A percentile compares a stretch with the other conserved stretches of the same genome.
phyloP scores from a whole-genome alignment of 805 yeast species.

The Ogataea saltuana region DNA sequence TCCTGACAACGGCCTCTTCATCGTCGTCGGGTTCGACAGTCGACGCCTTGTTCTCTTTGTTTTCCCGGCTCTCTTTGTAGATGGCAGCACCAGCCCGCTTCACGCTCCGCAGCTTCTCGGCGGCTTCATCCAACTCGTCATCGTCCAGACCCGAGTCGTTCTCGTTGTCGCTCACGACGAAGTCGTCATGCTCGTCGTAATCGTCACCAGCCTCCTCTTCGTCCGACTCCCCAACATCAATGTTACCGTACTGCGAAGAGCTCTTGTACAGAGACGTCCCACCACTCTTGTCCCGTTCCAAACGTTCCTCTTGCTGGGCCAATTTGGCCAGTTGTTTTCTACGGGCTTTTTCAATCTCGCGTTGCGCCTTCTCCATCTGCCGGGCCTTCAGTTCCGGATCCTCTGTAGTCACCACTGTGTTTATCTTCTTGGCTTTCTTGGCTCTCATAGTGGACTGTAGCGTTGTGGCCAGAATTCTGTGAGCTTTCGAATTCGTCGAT shows the following conservation, averaged over 20 bases:
- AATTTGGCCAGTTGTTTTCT: constrained; percentile 57
- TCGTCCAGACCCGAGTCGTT: constrained; percentile 34
- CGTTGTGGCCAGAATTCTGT: constrained; percentile 73
- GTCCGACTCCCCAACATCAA: constrained; percentile 46
- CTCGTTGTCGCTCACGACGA: constrained; percentile 40
- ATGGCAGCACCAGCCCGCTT: constrained; percentile 57
- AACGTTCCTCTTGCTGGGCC: constrained; percentile 56
- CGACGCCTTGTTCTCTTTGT: too few species aligned
- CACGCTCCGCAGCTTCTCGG: constrained; percentile 55
- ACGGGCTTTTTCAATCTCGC: constrained; percentile 62
- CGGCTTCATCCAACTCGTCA: constrained; percentile 51
- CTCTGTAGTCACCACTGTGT: constrained; percentile 50
- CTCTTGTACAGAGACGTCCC: constrained; percentile 9
- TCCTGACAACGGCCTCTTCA: constrained; percentile 43
- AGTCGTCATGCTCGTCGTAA: constrained; percentile 37
- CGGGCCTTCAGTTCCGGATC: constrained; percentile 74
- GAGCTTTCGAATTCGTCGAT: constrained; percentile 84
- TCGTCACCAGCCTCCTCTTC: constrained; percentile 34
- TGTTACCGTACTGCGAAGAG: constrained; percentile 19
- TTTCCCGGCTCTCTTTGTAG: constrained; percentile 46
- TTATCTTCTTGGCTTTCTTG: constrained; percentile 48
- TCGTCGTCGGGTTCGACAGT: too few species aligned
- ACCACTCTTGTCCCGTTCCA: constrained; percentile 41
- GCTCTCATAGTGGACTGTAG: constrained; percentile 50
- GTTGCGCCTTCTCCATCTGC: constrained; percentile 65